A percentile compares a stretch with the other conserved stretches of the same genome.
Evolutionary conservation across 345 rosid genomes (phyloP).

Genomic region (Salix arbutifolia): DNA sequence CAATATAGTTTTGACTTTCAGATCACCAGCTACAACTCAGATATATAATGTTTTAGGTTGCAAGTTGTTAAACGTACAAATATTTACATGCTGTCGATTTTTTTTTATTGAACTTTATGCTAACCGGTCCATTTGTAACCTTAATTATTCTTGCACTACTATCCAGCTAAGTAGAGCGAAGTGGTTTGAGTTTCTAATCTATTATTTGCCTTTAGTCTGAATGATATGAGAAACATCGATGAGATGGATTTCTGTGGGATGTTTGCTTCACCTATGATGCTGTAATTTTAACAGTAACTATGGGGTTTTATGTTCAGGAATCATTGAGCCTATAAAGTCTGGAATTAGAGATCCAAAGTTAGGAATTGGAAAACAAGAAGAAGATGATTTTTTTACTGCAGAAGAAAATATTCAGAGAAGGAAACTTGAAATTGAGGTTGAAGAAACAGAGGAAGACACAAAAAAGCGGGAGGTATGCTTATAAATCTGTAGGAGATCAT

Average conservation of each 20-base stretch:
- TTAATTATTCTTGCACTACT: background rate
- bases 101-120: background rate
- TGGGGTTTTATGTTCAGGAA: slow-evolving; percentile 42
- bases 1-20: background rate
- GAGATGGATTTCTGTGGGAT: background rate
- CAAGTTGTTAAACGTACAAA: background rate
- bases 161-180: background rate
- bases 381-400: slow-evolving; percentile 89
- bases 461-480: slow-evolving; percentile 96
- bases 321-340: slow-evolving; percentile 85
- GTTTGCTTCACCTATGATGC: background rate
- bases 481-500: slow-evolving; percentile 22
- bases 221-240: background rate
- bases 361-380: slow-evolving; percentile 97
- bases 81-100: background rate
- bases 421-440: slow-evolving; percentile 82
- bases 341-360: slow-evolving; percentile 90
- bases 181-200: background rate
- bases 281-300: background rate
- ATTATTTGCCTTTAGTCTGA: background rate
- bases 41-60: background rate
- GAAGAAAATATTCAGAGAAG: slow-evolving; percentile 92
- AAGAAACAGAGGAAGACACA: slow-evolving; percentile 80
- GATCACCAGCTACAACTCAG: background rate
- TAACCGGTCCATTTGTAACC: too few species aligned